Base-by-base conservation (phyloP, 108 stramenopile genomes). In the Cylindrotheca closterium region DNA sequence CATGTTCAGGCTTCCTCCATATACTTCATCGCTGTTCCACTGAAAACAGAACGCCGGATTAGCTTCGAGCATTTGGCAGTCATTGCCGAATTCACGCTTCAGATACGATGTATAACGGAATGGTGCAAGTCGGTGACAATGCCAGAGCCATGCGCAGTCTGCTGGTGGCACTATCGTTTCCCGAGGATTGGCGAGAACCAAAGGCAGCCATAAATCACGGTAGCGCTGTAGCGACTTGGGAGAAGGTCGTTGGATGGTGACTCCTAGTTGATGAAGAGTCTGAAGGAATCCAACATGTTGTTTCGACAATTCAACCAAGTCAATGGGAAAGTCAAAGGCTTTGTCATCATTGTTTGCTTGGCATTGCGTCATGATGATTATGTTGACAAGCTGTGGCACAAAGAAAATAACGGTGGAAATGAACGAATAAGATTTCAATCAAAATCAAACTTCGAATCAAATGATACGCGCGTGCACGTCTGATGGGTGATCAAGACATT, bases 1-100 rank as follows among this genome's bases (percentile, higher is more conserved):
- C 1, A 52, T 23, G 0, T 15, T 15, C 24, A 25, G 15, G 2
- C 2, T 23, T 25, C 24, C 51, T 0, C 25, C 21, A 15, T 23
- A 25, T 15, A 25, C 51, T 5, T 52, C 4, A n/a, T 2, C 1
- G 2, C 15, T 1, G 2, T 21, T 23, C 15, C 1, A 21, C 24
- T 52, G 51, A 21, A 52, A 52, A 23, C 15, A n/a, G 24, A 52
- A 52, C 25, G 51, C 22, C 1, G 51, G 51, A 52, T 52, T 52
- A 15, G 51, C 23, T 2, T 52, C 51, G 23, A 52, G 25, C 0
- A 52, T 2, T 15, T 21, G 51, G 24, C 3, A 52, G 3, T 52
- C 2, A 2, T 0, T 15, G 15, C 51, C 51, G 2, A 52, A 52
- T 52, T 2, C 15, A 1, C 15, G 15, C 51, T 1, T 5, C 22